Base-by-base conservation (phyloP, 148 eudicot species). In the Vaccinium vitisidaea region DNA sequence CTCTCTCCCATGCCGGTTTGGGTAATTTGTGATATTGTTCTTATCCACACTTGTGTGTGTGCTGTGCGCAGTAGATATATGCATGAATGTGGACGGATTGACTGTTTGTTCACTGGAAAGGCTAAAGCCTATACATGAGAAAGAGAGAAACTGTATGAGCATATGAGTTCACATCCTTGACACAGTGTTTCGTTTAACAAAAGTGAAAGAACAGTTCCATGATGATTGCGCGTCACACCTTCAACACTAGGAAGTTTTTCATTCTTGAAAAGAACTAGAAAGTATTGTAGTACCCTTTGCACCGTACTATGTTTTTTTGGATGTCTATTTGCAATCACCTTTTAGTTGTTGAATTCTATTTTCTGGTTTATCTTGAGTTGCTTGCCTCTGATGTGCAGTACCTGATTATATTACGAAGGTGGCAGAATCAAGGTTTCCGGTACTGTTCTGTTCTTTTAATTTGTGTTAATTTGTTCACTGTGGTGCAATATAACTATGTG, bases 381-480 rank as follows among this genome's bases (percentile, higher is more conserved):
- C 32, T 55, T 46, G 32, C 61, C 73, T 88, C 46, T 77, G 21
- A 19, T 83, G 39, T 93, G 92, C 95, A 96, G 99, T 93, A 79
- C 92, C 94, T 15, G 89, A 91, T 78, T 65, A 65, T 84, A 93
- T 78, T 86, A 93, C 89, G n/a, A 89, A 91, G 90, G 96, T 93
- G 81, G 95, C 94, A 48, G 96, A 94, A 79, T 88, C 97, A 70
- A 92, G 89, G 86, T 96, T 94, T 85, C 94, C 92, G 95, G 99
- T 96, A 93, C 0, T 85, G 61, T 46, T 67, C 85, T 82, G 23
- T 32, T 71, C 63, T 73, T 67, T 36, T n/a, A 55, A 30, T 50
- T 21, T 46, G 77, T 74, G 8, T 36, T n/a, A 43, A 50, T 65
- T 52, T 71, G 67, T 80, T 19, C 56, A 6, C 46, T 80, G 61